Evolutionary conservation across 148 eudicot species (phyloP).

Genomic region (Oxyria digyna): DNA sequence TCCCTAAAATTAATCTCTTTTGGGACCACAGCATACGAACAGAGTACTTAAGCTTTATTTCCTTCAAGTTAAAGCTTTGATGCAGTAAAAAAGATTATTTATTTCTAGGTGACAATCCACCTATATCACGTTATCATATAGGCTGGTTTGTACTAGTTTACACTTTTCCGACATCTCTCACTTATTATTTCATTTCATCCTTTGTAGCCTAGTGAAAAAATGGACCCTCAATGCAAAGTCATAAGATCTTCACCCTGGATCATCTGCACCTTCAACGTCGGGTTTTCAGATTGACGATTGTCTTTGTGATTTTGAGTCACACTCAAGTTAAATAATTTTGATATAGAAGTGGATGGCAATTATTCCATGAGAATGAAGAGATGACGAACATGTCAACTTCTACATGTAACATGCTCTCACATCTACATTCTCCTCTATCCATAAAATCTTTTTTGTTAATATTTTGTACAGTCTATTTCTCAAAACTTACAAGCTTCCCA

Average conservation of each 20-base stretch:
- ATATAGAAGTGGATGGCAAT: neutral
- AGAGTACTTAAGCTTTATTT: neutral
- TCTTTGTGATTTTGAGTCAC: no score
- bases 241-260: neutral
- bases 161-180: neutral
- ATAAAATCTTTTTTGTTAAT: neutral
- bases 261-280: neutral
- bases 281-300: neutral
- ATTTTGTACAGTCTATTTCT: neutral
- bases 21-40: neutral
- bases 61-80: constrained; percentile 6
- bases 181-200: neutral
- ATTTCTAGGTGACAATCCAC: neutral
- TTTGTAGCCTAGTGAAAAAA: neutral
- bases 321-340: neutral
- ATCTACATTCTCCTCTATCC: neutral
- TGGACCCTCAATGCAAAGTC: neutral
- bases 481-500: neutral
- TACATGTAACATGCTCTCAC: neutral
- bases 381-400: neutral
- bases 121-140: neutral
- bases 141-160: neutral
- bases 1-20: neutral
- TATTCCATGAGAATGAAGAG: neutral
- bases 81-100: neutral